Evolutionary conservation across 2,329 filamentous ascomycete species (phyloP).

Genomic region (Trichophyton simii): DNA sequence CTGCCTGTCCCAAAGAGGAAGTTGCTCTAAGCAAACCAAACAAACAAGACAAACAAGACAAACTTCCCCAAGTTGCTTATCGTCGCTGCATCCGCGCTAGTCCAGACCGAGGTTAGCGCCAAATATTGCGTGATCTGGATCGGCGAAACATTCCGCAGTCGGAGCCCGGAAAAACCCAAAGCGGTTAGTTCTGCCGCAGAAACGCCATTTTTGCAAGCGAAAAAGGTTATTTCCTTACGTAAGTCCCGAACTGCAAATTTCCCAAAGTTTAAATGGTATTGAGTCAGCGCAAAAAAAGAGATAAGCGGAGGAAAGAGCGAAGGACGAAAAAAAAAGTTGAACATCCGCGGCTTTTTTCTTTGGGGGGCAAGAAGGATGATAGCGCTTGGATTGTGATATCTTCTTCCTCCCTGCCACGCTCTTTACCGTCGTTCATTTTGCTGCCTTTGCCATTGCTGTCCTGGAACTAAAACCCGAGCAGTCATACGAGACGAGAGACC

Average conservation of each 20-base stretch:
- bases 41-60: neutral
- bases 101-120: neutral
- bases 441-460: neutral
- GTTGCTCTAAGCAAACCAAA: neutral
- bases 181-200: neutral
- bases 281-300: neutral
- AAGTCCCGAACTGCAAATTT: neutral
- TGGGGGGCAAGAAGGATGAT: neutral
- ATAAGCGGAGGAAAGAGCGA: neutral
- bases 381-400: neutral
- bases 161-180: neutral
- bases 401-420: neutral
- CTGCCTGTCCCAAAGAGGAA: neutral
- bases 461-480: neutral
- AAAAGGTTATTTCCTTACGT: neutral
- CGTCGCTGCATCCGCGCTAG: neutral
- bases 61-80: neutral
- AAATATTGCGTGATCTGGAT: slow-evolving; percentile 6
- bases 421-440: neutral
- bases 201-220: neutral
- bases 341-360: neutral
- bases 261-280: neutral
- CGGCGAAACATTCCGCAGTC: slow-evolving; percentile 4
- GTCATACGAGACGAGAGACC: neutral
- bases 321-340: neutral